Percentiles rank a stretch among this genome's conserved stretches.
Conservation (phyloP, 1,284 basidiomycete species). For the Hypsizygus ulmarius region DNA sequence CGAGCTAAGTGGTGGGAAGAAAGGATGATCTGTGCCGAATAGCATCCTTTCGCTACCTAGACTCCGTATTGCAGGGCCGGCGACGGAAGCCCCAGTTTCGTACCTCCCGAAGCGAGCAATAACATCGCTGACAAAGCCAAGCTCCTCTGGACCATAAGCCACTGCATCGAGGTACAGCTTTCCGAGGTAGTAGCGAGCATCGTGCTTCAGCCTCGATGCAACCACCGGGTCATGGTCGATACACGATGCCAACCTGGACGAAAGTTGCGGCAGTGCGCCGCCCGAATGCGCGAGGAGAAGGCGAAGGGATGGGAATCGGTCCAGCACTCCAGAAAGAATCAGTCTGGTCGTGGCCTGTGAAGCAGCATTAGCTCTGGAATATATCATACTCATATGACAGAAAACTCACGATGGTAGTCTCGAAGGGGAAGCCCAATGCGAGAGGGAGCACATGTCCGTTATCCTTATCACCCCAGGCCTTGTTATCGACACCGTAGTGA, state of each 20-base stretch:
- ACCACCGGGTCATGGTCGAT: constrained; percentile 81
- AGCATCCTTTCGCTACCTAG: constrained; percentile 61
- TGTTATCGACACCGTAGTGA: constrained; percentile 72
- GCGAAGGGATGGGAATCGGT: constrained; percentile 70
- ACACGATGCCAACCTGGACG: constrained; percentile 79
- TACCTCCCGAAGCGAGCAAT: constrained; percentile 62
- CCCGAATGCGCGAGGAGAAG: constrained; percentile 84
- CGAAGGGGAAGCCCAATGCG: constrained; percentile 85
- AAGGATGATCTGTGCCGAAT: constrained; percentile 88
- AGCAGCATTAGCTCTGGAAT: constrained; percentile 4
- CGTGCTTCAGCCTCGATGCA: constrained; percentile 69
- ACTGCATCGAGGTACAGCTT: constrained; percentile 82
- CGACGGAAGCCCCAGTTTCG: constrained; percentile 34
- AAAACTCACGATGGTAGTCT: constrained; percentile 76
- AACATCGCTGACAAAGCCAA: constrained; percentile 71
- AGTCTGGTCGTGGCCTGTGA: constrained; percentile 72
- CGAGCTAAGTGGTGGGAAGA: constrained; percentile 77
- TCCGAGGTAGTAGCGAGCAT: constrained; percentile 81
- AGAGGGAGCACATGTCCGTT: constrained; percentile 86
- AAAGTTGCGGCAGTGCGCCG: constrained; percentile 76
- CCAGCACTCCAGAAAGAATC: constrained; percentile 77
- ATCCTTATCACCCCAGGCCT: constrained; percentile 67
- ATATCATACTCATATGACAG: neutral
- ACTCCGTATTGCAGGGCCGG: constrained; percentile 32
- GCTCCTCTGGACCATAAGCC: constrained; percentile 79